Conservation (phyloP, 1,139 yeast genomes). For the Casaregolazyma suthepensis region DNA sequence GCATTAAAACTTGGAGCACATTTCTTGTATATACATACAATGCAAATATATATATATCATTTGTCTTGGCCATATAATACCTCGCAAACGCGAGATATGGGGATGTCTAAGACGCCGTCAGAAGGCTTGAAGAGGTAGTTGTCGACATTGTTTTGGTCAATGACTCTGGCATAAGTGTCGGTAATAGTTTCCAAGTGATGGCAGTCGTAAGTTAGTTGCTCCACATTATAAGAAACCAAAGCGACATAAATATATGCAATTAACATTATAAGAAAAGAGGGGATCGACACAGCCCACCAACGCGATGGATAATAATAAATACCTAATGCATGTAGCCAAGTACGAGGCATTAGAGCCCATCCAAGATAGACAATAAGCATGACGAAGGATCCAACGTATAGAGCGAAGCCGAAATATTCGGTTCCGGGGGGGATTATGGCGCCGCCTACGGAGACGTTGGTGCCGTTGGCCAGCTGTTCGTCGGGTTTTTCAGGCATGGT, state of each 20-base stretch:
- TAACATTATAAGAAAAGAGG: slow-evolving; percentile 59
- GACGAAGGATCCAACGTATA: slow-evolving; percentile 56
- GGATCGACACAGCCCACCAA: slow-evolving; percentile 82
- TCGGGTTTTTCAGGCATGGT: slow-evolving; percentile 1
- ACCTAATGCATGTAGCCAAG: slow-evolving; percentile 44
- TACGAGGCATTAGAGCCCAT: slow-evolving; percentile 68
- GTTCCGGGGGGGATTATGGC: slow-evolving; percentile 58
- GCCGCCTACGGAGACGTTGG: slow-evolving; percentile 70
- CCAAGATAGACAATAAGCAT: slow-evolving; percentile 48
- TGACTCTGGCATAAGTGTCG: slow-evolving; percentile 59
- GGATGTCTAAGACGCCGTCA: slow-evolving; percentile 81
- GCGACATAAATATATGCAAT: slow-evolving; percentile 70
- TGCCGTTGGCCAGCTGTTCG: slow-evolving; percentile 52
- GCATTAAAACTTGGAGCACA: neutral
- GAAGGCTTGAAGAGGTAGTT: slow-evolving; percentile 48
- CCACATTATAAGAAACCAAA: slow-evolving; percentile 65
- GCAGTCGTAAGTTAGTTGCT: slow-evolving; percentile 56
- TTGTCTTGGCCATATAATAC: slow-evolving; percentile 45
- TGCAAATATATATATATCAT: neutral
- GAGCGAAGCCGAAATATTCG: slow-evolving; percentile 76
- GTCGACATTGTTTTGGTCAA: slow-evolving; percentile 24
- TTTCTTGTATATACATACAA: neutral
- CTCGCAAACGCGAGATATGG: slow-evolving; percentile 63
- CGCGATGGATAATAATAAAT: slow-evolving; percentile 75
- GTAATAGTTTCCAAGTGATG: slow-evolving; percentile 58